Conservation (phyloP, 1,139 yeast species). For the Suhomyces maxii region DNA sequence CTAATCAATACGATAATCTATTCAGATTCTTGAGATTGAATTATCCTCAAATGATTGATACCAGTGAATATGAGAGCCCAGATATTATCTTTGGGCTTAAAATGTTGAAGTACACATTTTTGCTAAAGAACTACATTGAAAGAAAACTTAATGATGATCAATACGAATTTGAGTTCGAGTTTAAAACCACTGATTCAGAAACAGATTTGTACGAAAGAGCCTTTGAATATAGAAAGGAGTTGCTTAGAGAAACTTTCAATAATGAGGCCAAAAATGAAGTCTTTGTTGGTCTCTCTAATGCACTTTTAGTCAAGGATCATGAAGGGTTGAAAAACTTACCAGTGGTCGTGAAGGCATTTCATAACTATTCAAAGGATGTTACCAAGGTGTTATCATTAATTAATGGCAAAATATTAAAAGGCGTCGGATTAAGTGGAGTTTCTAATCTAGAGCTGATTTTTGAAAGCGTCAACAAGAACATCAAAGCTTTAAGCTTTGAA, state of each 20-base stretch:
- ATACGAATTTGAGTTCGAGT: conserved; percentile 21
- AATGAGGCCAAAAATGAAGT: conserved; percentile 14
- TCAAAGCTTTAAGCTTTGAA: conserved; percentile 30
- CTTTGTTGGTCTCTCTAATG: conserved; percentile 29
- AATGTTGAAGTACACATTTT: conserved; percentile 48
- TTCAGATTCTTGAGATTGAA: conserved; percentile 41
- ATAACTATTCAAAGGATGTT: conserved; percentile 23
- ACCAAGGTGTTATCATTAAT: conserved; percentile 22
- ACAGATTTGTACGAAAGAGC: conserved; percentile 13
- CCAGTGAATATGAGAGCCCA: conserved; percentile 21
- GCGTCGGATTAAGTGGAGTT: conserved; percentile 26
- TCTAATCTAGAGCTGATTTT: conserved; percentile 39
- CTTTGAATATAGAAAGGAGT: conserved; percentile 9
- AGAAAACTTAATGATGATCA: conserved; percentile 17
- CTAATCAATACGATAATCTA: conserved; percentile 52
- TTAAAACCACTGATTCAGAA: conserved; percentile 11
- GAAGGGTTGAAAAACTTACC: conserved; percentile 26
- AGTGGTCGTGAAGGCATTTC: conserved; percentile 20
- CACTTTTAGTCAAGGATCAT: conserved; percentile 29
- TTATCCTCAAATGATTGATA: conserved; percentile 40
- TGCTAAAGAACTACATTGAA: conserved; percentile 26
- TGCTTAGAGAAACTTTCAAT: conserved; percentile 15
- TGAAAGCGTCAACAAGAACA: conserved; percentile 33
- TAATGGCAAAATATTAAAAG: conserved; percentile 30
- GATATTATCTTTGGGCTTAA: conserved; percentile 54